Evolutionary conservation across 2,329 filamentous ascomycete species (phyloP).

Genomic region (Xylaria sp.): DNA sequence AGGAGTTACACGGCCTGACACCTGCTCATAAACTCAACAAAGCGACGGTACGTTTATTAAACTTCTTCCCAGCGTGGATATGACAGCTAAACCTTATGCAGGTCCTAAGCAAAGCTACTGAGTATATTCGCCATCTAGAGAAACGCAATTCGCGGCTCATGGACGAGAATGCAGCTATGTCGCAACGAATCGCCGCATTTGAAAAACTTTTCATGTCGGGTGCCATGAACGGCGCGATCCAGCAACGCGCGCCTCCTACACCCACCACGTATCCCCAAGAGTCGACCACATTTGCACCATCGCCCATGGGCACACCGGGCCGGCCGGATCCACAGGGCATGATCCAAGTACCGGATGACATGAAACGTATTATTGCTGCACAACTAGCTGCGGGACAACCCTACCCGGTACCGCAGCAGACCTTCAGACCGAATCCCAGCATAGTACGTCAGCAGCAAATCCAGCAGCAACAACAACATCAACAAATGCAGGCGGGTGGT

Average conservation of each 20-base stretch:
- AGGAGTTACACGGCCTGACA: constrained; percentile 83
- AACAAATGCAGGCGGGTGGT: constrained; percentile 61
- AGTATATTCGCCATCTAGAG: constrained; percentile 94
- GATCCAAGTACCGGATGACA: constrained; percentile 74
- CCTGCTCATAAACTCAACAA: constrained; percentile 97
- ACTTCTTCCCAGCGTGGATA: neutral
- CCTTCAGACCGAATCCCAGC: constrained; percentile 56
- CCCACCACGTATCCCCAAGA: constrained; percentile 64
- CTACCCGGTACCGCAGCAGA: constrained; percentile 58
- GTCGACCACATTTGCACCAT: constrained; percentile 55
- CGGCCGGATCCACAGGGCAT: constrained; percentile 64
- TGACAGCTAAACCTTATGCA: constrained; percentile 48
- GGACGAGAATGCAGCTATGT: constrained; percentile 84
- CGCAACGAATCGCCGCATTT: constrained; percentile 78
- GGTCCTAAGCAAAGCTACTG: constrained; percentile 92
- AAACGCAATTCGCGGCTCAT: constrained; percentile 85
- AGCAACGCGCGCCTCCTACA: constrained; percentile 61
- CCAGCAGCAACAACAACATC: constrained; percentile 62
- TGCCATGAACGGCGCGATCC: constrained; percentile 73
- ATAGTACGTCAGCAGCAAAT: constrained; percentile 67
- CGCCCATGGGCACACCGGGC: constrained; percentile 57
- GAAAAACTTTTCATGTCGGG: constrained; percentile 83
- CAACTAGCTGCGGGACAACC: constrained; percentile 66
- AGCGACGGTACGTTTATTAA: constrained; percentile 72
- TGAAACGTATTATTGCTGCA: constrained; percentile 70